Conservation (phyloP, 2,329 filamentous ascomycete species). For the Endoconidiophora polonica region DNA sequence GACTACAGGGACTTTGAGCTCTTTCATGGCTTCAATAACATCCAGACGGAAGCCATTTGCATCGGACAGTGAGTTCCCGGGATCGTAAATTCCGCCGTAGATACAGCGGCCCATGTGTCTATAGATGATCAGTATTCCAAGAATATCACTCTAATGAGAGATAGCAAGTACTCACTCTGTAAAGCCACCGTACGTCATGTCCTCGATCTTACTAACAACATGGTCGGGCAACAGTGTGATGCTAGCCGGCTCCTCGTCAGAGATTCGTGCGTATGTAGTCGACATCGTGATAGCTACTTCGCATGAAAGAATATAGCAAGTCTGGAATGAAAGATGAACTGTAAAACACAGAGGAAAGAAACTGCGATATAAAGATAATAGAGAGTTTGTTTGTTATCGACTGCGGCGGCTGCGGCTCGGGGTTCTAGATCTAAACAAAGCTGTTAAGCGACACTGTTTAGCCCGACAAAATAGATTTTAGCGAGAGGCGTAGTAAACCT, state of each 20-base stretch:
- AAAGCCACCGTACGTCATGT: constrained; percentile 72
- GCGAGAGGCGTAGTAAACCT: no score
- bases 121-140: not conserved
- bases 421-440: no score
- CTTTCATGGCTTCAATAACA: constrained; percentile 56
- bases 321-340: no score
- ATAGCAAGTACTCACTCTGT: constrained; percentile 44
- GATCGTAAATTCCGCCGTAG: constrained; percentile 74
- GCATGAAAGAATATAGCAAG: no score
- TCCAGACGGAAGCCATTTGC: constrained; percentile 62
- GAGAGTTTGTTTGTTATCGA: no score
- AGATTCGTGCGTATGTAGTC: constrained; percentile 57
- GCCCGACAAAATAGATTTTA: no score
- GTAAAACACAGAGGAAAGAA: no score
- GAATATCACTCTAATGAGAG: not conserved
- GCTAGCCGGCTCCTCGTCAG: constrained; percentile 40
- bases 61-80: constrained; percentile 55
- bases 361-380: no score
- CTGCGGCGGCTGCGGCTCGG: no score
- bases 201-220: constrained; percentile 56
- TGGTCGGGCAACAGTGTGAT: constrained; percentile 49
- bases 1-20: constrained; percentile 60
- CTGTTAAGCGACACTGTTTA: no score
- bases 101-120: constrained; percentile 84
- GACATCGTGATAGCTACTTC: not conserved